Conservation (phyloP, 805 yeast genomes). For the Candida sonorensis region DNA sequence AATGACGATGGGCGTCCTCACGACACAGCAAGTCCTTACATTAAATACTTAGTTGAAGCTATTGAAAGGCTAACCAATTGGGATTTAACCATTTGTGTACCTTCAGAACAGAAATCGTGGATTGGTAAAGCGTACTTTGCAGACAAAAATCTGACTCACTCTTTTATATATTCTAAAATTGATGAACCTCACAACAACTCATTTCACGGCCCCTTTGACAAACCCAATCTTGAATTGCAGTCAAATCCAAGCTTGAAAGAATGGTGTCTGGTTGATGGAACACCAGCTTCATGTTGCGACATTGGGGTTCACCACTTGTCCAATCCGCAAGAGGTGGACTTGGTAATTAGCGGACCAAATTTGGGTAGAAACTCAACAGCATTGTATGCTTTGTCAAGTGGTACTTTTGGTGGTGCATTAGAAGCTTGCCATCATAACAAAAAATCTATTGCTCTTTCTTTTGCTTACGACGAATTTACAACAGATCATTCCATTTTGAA, state of each 20-base stretch:
- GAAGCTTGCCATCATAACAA: conserved; percentile 68
- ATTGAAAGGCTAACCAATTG: conserved; percentile 63
- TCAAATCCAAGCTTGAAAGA: conserved; percentile 42
- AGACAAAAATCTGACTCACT: conserved; percentile 47
- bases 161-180: conserved; percentile 50
- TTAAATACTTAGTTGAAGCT: conserved; percentile 73
- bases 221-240: conserved; percentile 32
- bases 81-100: conserved; percentile 80
- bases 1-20: conserved; percentile 96
- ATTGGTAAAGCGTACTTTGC: conserved; percentile 93
- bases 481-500: conserved; percentile 40
- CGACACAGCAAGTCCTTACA: conserved; percentile 73
- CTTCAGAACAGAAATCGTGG: conserved; percentile 88
- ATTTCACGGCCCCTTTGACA: conserved; percentile 55
- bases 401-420: conserved; percentile 90
- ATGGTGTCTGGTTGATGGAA: conserved; percentile 76
- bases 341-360: conserved; percentile 86
- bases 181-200: conserved; percentile 33
- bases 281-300: conserved; percentile 89
- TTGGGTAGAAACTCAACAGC: conserved; percentile 85
- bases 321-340: conserved; percentile 53
- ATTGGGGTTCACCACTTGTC: conserved; percentile 67
- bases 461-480: conserved; percentile 51
- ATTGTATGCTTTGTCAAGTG: conserved; percentile 75
- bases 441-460: conserved; percentile 68